Conservation (phyloP, 1,139 yeast genomes). For the Blastobotrys indianensis region DNA sequence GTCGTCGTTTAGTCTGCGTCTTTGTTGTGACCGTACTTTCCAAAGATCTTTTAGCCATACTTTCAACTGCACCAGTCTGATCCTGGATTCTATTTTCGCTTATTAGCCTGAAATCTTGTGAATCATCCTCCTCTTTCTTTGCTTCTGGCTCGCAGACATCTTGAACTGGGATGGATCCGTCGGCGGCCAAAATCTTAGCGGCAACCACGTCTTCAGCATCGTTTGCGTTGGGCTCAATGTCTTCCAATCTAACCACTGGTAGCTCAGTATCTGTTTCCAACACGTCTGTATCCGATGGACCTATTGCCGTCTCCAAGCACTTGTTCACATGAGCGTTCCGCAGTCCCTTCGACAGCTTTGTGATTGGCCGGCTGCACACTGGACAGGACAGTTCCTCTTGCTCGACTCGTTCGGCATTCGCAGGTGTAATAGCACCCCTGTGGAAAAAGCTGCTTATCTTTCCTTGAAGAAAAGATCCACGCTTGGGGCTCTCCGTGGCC, state of each 20-base stretch:
- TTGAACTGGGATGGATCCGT: not conserved
- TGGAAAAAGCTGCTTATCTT: not conserved
- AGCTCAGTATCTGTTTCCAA: not conserved
- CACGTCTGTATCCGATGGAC: not conserved
- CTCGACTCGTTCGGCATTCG: too few relatives aligned
- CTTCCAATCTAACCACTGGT: conserved; percentile 2
- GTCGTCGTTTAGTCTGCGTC: too few relatives aligned
- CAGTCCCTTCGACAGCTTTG: not conserved
- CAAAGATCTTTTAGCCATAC: not conserved
- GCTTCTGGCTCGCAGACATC: not conserved
- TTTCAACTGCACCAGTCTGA: not conserved
- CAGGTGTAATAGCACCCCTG: not conserved
- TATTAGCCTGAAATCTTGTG: too few relatives aligned
- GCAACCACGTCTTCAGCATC: not conserved
- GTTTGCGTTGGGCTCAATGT: not conserved
- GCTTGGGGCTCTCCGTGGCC: too few relatives aligned
- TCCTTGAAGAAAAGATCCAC: not conserved
- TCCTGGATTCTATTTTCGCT: too few relatives aligned
- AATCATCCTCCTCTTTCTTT: too few relatives aligned
- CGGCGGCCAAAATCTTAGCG: not conserved
- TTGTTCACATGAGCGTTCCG: conserved; percentile 8
- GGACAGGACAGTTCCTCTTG: conserved; percentile 8
- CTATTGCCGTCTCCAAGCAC: conserved; percentile 5
- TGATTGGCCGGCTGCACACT: conserved; percentile 2
- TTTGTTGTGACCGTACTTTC: not conserved